These are phyloP conservation scores for Pulveroboletus frians DNA, from an alignment of 768 basidiomycete genomes.

Conservation along the genomic window DNA sequence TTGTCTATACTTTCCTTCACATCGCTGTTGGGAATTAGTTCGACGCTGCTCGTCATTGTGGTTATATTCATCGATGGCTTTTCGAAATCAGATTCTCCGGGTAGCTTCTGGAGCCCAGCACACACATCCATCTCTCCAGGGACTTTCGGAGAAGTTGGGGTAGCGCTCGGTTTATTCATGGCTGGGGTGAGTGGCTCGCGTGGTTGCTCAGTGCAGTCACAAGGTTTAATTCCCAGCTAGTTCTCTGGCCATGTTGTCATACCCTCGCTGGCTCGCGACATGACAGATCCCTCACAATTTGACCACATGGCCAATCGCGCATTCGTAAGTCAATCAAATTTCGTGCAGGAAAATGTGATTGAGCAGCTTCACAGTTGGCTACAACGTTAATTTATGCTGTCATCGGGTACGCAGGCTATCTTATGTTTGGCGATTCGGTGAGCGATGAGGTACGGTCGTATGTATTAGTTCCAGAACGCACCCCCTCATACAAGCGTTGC, in stretches of 20 bases:
- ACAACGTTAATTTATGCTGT: conserved; percentile 60
- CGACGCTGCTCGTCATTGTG: conserved; percentile 65
- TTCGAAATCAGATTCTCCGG: conserved; percentile 64
- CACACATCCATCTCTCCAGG: conserved; percentile 57
- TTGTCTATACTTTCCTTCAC: conserved; percentile 83
- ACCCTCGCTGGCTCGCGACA: conserved; percentile 85
- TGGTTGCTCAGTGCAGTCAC: background rate
- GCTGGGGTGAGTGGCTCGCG: conserved; percentile 57
- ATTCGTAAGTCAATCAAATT: conserved; percentile 52
- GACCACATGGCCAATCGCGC: conserved; percentile 80
- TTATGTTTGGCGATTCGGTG: conserved; percentile 84
- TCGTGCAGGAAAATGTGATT: background rate
- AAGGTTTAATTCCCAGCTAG: conserved; percentile 29
- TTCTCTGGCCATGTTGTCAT: conserved; percentile 93
- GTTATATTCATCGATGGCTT: conserved; percentile 84
- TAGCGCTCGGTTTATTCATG: conserved; percentile 89
- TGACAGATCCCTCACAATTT: conserved; percentile 78
- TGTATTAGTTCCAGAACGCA: background rate
- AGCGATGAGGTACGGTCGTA: conserved; percentile 65
- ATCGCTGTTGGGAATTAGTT: conserved; percentile 80
- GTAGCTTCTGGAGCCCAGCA: conserved; percentile 74
- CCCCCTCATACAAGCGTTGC: conserved; percentile 1
- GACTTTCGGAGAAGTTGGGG: conserved; percentile 55
- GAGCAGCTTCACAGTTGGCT: conserved; percentile 38
- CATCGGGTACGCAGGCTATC: conserved; percentile 77